phyloP scores from a whole-genome alignment of 352 stramenopile genomes.

The Phytophthora idaei region DNA sequence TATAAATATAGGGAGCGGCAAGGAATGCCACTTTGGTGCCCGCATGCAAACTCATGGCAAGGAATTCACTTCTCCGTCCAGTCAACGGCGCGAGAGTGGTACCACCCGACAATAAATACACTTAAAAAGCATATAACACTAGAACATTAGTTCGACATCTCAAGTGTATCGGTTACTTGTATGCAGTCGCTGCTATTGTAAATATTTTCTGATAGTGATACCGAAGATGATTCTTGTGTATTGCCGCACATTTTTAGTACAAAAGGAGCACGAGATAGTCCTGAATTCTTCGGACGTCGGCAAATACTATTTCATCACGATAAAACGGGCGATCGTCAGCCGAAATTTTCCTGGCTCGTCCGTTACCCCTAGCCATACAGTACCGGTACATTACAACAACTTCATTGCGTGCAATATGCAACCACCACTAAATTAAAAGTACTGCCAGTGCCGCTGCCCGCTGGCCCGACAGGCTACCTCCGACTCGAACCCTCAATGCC shows the following conservation, averaged over 20 bases:
- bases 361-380: conserved; percentile 4
- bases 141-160: not conserved
- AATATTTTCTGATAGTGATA: too few relatives aligned
- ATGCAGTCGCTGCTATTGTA: too few relatives aligned
- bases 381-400: not conserved
- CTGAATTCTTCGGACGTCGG: not conserved
- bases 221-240: not conserved
- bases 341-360: conserved; percentile 3
- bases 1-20: too few relatives aligned
- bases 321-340: conserved; percentile 8
- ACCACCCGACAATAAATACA: conserved; percentile 1
- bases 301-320: conserved; percentile 1
- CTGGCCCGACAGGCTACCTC: not conserved
- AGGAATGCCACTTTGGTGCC: too few relatives aligned
- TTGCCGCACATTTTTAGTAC: not conserved
- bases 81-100: not conserved
- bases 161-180: too few relatives aligned
- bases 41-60: too few relatives aligned
- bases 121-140: not conserved
- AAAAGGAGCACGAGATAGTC: not conserved
- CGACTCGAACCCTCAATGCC: not conserved
- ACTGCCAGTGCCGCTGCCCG: too few relatives aligned
- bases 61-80: too few relatives aligned
- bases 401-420: too few relatives aligned
- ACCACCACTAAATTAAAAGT: too few relatives aligned